Percentiles rank a stretch among this genome's conserved stretches.
These are phyloP conservation scores for Fusarium sp. DNA, from an alignment of 2,329 filamentous ascomycete species.

Conservation along the genomic window DNA sequence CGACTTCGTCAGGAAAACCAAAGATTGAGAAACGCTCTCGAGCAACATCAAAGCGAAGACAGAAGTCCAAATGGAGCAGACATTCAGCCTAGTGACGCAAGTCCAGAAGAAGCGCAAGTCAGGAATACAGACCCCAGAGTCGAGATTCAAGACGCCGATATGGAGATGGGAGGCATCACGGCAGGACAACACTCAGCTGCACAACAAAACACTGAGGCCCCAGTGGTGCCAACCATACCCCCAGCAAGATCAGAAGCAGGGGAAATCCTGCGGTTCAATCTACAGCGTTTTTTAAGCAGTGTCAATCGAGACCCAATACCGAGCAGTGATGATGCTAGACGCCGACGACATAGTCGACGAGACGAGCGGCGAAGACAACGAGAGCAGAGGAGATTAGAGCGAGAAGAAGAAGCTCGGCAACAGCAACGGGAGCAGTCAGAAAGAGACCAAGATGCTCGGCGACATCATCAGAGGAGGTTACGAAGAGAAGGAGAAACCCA, in stretches of 20 bases:
- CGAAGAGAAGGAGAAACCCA: background rate
- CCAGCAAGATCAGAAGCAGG: background rate
- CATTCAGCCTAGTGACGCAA: rapidly evolving
- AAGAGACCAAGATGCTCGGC: rapidly evolving
- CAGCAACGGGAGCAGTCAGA: background rate
- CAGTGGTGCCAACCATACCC: rapidly evolving
- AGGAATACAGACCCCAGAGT: rapidly evolving
- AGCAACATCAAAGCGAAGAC: background rate
- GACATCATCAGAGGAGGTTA: background rate
- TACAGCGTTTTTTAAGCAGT: rapidly evolving
- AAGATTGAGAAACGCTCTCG: no score
- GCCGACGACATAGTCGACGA: background rate
- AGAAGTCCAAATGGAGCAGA: rapidly evolving
- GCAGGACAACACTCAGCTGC: background rate
- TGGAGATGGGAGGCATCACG: background rate
- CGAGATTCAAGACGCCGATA: background rate
- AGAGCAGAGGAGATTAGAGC: background rate
- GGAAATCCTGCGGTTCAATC: rapidly evolving
- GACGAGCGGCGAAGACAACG: background rate
- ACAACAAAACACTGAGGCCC: rapidly evolving
- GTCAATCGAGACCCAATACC: no score
- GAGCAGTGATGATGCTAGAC: background rate
- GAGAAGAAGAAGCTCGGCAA: background rate
- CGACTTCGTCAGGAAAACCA: background rate
- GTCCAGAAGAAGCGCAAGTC: background rate